Evolutionary conservation across 345 rosid genomes (phyloP), one percentile per base, ranked within the genome.

Genomic region (Barbarea vulgaris): DNA sequence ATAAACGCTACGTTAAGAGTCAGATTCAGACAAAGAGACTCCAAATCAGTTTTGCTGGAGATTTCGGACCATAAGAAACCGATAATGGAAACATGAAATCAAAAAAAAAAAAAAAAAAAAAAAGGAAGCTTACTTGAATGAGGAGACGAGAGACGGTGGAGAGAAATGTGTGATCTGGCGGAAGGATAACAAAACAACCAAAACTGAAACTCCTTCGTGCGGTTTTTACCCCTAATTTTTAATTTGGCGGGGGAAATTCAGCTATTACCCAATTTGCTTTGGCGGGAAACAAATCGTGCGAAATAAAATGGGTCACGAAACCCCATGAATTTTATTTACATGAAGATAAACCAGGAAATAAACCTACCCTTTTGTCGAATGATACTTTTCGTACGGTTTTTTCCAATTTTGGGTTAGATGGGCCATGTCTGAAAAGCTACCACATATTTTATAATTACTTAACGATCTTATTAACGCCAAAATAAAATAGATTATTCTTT

Each of bases 201-300:
- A 12, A 15, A 13, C 18, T 24, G 1, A 11, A 14, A 7, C 10
- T 31, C 34, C 28, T 9, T 34, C 1, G 9, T 48, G 18, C 7
- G 30, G 64, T 8, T 30, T 70, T 50, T 48, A 55, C 18, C 42
- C 24, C 6, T 5, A 28, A 4, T 22, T 68, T 37, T 8, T 31
- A 15, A 21, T 39, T 62, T 50, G 31, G 51, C 69, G 69, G 64
- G 69, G 53, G 69, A 62, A 72, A 37, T 25, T 64, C 8, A 33
- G 14, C 46, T 55, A 21, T 39, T 73, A n/a, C 14, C 47, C 47
- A 19, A 73, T 0, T 54, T 60, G 2, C 13, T 42, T 73, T 52
- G 77, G 77, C 77, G 77, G 64, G 77, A 73, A 73, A 13, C 14
- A 34, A 58, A 11, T 25, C 31, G 7, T 30, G 47, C 22, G 12